Evolutionary conservation across 495 filamentous ascomycete genomes (phyloP).

Genomic region (Penicillium malachiteum): DNA sequence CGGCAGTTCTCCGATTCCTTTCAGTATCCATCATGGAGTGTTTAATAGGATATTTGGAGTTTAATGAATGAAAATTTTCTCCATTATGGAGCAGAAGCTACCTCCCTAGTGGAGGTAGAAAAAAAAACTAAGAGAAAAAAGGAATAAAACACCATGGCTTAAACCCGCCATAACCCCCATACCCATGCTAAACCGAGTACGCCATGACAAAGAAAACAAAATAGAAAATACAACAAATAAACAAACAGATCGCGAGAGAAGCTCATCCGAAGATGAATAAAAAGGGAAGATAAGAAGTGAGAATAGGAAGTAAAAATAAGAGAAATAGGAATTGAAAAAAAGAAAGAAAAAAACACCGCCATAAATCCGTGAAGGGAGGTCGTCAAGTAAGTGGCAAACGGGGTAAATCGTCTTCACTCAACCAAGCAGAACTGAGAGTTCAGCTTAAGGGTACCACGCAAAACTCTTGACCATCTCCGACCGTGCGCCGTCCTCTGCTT

Average conservation of each 20-base stretch:
- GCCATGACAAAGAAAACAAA: conserved; percentile 8
- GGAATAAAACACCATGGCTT: conserved; percentile 12
- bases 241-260: too few species aligned
- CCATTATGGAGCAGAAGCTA: too few species aligned
- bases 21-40: neutral
- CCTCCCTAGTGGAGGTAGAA: neutral
- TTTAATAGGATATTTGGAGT: neutral
- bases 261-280: too few species aligned
- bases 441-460: conserved; percentile 42
- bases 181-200: conserved; percentile 19
- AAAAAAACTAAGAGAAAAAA: neutral
- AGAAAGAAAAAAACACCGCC: too few species aligned
- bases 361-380: too few species aligned
- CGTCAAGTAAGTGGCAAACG: neutral
- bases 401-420: neutral
- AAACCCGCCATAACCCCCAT: conserved; percentile 14
- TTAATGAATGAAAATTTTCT: neutral
- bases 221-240: neutral
- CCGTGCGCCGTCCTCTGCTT: conserved; percentile 51
- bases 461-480: conserved; percentile 52
- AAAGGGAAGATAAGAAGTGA: too few species aligned
- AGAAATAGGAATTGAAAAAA: too few species aligned
- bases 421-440: neutral
- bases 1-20: neutral
- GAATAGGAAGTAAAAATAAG: too few species aligned